Conservation (phyloP, 441 rosid species). For the Aleurites moluccanus region DNA sequence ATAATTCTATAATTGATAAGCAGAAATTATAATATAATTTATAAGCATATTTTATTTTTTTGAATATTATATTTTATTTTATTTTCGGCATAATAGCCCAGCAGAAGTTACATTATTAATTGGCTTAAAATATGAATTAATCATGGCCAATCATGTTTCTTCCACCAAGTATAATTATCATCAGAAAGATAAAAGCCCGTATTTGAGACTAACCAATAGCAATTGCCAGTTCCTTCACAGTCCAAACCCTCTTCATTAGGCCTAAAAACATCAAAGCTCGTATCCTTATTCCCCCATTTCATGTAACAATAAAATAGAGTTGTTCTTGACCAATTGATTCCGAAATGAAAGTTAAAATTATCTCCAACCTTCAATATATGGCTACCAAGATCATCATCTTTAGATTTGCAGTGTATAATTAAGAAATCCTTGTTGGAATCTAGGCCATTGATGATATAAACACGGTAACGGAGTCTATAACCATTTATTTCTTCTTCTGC, state of each 20-base stretch:
- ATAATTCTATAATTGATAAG: too few species aligned
- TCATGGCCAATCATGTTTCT: neutral
- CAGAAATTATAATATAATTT: too few species aligned
- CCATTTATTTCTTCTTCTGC: neutral
- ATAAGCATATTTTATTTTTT: too few species aligned
- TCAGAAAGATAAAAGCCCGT: conserved; percentile 16
- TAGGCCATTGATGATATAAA: neutral
- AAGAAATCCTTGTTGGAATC: conserved; percentile 1
- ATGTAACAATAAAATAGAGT: conserved; percentile 26
- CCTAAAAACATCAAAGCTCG: conserved; percentile 4
- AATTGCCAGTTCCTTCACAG: neutral
- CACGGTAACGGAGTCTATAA: neutral
- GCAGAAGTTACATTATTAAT: neutral
- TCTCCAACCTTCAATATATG: conserved; percentile 1
- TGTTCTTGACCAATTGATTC: neutral
- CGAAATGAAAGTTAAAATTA: conserved; percentile 17
- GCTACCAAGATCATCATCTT: conserved; percentile 26
- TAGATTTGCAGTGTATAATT: conserved; percentile 28
- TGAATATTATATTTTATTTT: too few species aligned
- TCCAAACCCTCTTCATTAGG: neutral
- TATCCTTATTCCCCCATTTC: neutral
- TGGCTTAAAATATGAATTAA: neutral
- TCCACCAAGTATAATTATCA: neutral
- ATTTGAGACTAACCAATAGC: neutral
- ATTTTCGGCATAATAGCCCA: neutral